Conservation (phyloP, 345 rosid species). For the Gossypium bickii region DNA sequence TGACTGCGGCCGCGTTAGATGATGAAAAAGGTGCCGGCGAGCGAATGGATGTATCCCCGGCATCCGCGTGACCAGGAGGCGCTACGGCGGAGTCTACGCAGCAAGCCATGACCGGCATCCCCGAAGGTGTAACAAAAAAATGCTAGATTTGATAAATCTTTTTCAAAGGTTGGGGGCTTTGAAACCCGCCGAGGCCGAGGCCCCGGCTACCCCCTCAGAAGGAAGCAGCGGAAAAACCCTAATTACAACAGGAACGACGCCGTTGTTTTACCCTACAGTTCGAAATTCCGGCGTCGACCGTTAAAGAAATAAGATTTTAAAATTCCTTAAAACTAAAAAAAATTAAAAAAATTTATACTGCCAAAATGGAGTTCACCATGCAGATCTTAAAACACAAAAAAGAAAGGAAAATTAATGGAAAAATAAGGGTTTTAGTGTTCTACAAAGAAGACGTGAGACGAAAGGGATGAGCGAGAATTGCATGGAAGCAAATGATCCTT, state of each 20-base stretch:
- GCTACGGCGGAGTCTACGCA: conserved; percentile 68
- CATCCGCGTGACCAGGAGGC: conserved; percentile 53
- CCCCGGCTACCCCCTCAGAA: conserved; percentile 99
- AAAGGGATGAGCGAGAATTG: conserved; percentile 54
- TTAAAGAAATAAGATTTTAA: conserved; percentile 28
- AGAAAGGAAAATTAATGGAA: conserved; percentile 10
- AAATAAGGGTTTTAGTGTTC: conserved; percentile 12
- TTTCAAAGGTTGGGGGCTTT: conserved; percentile 82
- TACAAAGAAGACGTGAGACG: conserved; percentile 13
- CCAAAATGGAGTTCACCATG: conserved; percentile 28
- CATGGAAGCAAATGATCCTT: conserved; percentile 28
- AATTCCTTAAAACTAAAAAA: neutral
- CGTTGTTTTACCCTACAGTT: conserved; percentile 37
- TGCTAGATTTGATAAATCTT: conserved; percentile 16
- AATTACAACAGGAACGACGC: conserved; percentile 39
- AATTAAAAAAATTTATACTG: conserved; percentile 11
- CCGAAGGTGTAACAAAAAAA: conserved; percentile 17
- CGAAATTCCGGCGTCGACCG: conserved; percentile 39
- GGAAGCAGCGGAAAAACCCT: conserved; percentile 66
- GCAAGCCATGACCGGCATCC: conserved; percentile 88
- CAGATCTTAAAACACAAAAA: conserved; percentile 28
- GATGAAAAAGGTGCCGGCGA: conserved; percentile 26
- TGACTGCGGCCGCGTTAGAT: conserved; percentile 5
- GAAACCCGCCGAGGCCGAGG: conserved; percentile 99
- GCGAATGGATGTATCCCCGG: conserved; percentile 52